Base-by-base conservation (phyloP, 805 yeast species). In the Yamadazyma scolyti region DNA sequence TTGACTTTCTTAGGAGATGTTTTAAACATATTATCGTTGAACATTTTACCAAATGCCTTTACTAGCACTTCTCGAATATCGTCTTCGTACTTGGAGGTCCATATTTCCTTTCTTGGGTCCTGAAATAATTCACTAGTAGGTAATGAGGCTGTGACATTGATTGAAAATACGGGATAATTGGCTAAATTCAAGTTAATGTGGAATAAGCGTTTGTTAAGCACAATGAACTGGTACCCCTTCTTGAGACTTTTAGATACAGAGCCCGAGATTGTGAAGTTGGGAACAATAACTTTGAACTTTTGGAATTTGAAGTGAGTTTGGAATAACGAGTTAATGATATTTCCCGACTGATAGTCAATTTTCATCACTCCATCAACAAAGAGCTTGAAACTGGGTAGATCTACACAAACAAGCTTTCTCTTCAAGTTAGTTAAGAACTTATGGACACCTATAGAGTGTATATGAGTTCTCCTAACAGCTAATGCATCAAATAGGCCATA, bases 391-490 rank as follows among this genome's bases (percentile, higher is more conserved):
- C 23, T 17, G 16, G 27, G 26, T 5, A 23, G 32, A 10, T 29
- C 13, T 7, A 29, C 7, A 4, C 15, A n/a, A 5, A 32, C 27
- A 4, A 32, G 19, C 14, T 16, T 9, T 9, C 12, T n/a, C 16
- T 24, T 28, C 19, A 33, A 16, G 5, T 9, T 12, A 3, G 16
- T 9, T 10, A 34, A 10, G 19, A 27, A 19, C 17, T 14, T 19
- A 3, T 23, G 23, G 13, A 17, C 9, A 3, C 31, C 34, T 9
- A 11, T n/a, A 5, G 12, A 9, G 2, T 1, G 17, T 1, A 60
- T 17, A 5, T 54, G 54, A 1, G 33, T 36, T 19, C 56, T 48
- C 14, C 82, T 48, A 4, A 75, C 77, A 0, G 75, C 75, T 1
- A 65, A 20, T 15, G 53, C 59, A 2, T 51, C 51, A 46, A 74